Conservation (phyloP, 2,329 filamentous ascomycete species). For the Teratosphaeria destructans region DNA sequence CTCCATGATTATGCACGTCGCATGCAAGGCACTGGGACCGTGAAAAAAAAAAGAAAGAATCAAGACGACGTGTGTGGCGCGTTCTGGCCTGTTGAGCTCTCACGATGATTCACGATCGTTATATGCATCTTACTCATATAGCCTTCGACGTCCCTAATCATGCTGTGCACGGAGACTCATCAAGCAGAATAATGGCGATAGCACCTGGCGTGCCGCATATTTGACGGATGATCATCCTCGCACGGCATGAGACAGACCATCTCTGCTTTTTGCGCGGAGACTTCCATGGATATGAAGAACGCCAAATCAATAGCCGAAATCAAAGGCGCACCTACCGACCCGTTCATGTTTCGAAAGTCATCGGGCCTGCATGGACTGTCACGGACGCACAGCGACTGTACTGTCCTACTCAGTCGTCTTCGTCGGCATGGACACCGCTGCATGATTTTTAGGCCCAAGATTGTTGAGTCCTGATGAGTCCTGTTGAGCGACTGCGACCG, state of each 20-base stretch:
- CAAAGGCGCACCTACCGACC: neutral
- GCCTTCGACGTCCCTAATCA: neutral
- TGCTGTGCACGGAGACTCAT: neutral
- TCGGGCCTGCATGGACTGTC: neutral
- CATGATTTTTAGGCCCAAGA: too few species aligned
- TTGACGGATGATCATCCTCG: neutral
- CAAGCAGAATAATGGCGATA: neutral
- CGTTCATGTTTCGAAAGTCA: neutral
- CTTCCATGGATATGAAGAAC: neutral
- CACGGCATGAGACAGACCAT: neutral
- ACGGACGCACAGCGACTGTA: neutral
- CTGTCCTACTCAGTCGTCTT: too few species aligned
- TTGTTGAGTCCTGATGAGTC: too few species aligned
- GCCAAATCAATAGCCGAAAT: neutral
- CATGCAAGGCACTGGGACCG: neutral
- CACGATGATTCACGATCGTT: too few species aligned
- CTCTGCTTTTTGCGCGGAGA: neutral
- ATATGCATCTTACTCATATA: too few species aligned
- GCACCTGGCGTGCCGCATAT: neutral
- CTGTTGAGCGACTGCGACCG: too few species aligned
- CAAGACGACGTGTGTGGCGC: too few species aligned
- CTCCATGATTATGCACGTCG: neutral
- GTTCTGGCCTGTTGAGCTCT: too few species aligned
- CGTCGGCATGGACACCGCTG: too few species aligned
- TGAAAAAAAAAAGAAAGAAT: neutral